A percentile compares a stretch with the other conserved stretches of the same genome.
Evolutionary conservation across 2,329 filamentous ascomycete genomes (phyloP).

Genomic region (Cladosporium cucumerinum): DNA sequence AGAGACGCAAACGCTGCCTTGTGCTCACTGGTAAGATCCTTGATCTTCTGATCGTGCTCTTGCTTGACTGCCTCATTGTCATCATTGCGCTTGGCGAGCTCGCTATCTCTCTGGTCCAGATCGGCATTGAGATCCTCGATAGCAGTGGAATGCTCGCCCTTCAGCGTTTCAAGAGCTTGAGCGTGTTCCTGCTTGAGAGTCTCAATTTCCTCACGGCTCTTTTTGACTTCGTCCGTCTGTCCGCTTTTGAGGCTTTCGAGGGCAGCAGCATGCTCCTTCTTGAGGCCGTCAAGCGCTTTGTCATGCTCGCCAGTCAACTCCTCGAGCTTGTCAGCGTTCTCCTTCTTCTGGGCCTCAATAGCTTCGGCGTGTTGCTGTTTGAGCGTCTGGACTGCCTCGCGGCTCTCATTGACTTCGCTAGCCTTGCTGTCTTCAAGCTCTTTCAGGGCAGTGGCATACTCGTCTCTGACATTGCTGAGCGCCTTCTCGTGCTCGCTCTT

Average conservation of each 20-base stretch:
- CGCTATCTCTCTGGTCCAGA: conserved; percentile 3
- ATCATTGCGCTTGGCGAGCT: conserved; percentile 3
- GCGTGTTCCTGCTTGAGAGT: conserved; percentile 15
- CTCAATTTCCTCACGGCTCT: conserved; percentile 3
- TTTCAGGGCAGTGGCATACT: neutral
- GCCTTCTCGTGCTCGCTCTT: conserved; percentile 6
- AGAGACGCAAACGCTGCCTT: conserved; percentile 16
- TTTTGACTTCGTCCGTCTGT: neutral
- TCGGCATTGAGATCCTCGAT: conserved; percentile 18
- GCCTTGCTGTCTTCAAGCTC: neutral
- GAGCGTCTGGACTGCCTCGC: conserved; percentile 3
- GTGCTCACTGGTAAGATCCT: conserved; percentile 2
- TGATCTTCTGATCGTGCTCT: neutral
- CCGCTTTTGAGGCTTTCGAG: conserved; percentile 3
- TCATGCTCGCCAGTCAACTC: neutral
- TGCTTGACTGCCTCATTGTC: neutral
- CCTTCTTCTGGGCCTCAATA: conserved; percentile 9
- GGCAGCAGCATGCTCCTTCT: conserved; percentile 21
- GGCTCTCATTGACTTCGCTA: neutral
- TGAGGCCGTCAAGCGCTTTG: conserved; percentile 20
- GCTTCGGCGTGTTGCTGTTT: conserved; percentile 14
- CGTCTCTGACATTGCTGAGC: neutral
- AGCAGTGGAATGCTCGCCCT: conserved; percentile 15
- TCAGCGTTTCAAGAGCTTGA: conserved; percentile 9
- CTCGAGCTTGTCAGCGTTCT: conserved; percentile 12